Percentiles rank a stretch among this genome's conserved stretches.
Conservation (phyloP, 192 early-diverging fungal genomes). For the Pilaira anomala region DNA sequence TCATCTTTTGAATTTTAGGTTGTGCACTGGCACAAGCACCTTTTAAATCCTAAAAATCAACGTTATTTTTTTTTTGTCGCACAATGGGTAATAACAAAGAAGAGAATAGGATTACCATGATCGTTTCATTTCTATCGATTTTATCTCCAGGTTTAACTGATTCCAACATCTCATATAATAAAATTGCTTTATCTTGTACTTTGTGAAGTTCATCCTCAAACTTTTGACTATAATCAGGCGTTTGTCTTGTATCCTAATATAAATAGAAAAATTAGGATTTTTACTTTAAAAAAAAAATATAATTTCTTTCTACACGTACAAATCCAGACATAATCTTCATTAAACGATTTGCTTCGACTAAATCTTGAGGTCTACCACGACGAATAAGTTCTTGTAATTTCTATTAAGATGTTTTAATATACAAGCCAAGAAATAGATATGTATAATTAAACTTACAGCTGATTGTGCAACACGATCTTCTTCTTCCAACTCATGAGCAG, state of each 20-base stretch:
- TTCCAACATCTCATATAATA: constrained; percentile 82
- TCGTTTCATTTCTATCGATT: constrained; percentile 47
- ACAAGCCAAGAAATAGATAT: too few species aligned
- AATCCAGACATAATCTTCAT: constrained; percentile 99
- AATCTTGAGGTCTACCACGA: constrained; percentile 86
- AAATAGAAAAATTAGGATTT: constrained; percentile 2
- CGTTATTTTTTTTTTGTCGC: background rate
- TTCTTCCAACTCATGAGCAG: constrained; percentile 90
- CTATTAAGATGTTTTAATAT: constrained; percentile 28
- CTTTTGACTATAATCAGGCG: constrained; percentile 87
- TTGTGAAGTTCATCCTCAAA: constrained; percentile 78
- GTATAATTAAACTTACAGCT: constrained; percentile 49
- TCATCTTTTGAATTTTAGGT: constrained; percentile 68
- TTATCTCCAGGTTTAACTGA: constrained; percentile 57
- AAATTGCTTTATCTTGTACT: constrained; percentile 71
- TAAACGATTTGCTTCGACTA: constrained; percentile 93
- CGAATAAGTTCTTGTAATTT: constrained; percentile 97
- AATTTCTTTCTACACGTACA: constrained; percentile 43
- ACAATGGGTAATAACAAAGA: background rate
- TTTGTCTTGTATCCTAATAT: constrained; percentile 48
- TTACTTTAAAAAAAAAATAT: constrained; percentile 29
- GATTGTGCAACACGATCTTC: constrained; percentile 86
- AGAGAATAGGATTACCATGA: constrained; percentile 47
- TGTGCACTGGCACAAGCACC: constrained; percentile 67
- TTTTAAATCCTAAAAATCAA: constrained; percentile 54